These are phyloP conservation scores for Polyporus tsugae DNA, from an alignment of 1,284 basidiomycete species.

Conservation along the genomic window DNA sequence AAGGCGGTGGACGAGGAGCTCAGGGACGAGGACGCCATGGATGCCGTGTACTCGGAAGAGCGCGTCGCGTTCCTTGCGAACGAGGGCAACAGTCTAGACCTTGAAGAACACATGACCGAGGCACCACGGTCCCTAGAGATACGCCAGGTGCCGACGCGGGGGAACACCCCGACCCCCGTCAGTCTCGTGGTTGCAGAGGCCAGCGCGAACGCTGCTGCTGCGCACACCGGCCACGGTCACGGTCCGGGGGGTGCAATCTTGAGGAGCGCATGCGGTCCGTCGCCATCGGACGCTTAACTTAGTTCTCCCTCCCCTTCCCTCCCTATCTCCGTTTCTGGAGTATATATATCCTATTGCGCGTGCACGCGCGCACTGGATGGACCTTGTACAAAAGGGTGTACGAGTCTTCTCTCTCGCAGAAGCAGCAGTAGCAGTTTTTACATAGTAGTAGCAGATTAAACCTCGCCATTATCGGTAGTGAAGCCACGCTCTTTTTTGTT, in stretches of 20 bases:
- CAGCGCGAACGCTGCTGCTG: conserved; percentile 7
- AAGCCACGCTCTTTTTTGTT: not conserved
- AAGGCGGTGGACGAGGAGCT: conserved; percentile 84
- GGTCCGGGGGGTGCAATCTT: not conserved
- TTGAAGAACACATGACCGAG: conserved; percentile 48
- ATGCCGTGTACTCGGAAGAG: conserved; percentile 46
- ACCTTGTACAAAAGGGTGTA: conserved; percentile 15
- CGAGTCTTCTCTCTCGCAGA: not conserved
- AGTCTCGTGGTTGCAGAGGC: conserved; percentile 7
- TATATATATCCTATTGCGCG: conserved; percentile 11
- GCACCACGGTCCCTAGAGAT: conserved; percentile 39
- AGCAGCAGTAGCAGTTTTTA: conserved; percentile 6
- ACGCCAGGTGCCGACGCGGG: conserved; percentile 21
- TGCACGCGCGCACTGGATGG: conserved; percentile 11
- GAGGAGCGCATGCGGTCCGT: conserved; percentile 1
- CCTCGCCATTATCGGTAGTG: not conserved
- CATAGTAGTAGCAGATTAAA: conserved; percentile 2
- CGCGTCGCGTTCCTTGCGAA: conserved; percentile 47
- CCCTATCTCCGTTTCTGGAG: conserved; percentile 1
- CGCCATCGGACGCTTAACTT: conserved; percentile 23
- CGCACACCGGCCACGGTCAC: conserved; percentile 7
- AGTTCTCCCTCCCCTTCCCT: not conserved
- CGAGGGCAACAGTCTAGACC: conserved; percentile 47
- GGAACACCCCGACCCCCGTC: conserved; percentile 22
- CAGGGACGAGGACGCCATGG: conserved; percentile 53